These are phyloP conservation scores for Lumnitzera racemosa DNA, from an alignment of 345 rosid genomes.

Conservation along the genomic window DNA sequence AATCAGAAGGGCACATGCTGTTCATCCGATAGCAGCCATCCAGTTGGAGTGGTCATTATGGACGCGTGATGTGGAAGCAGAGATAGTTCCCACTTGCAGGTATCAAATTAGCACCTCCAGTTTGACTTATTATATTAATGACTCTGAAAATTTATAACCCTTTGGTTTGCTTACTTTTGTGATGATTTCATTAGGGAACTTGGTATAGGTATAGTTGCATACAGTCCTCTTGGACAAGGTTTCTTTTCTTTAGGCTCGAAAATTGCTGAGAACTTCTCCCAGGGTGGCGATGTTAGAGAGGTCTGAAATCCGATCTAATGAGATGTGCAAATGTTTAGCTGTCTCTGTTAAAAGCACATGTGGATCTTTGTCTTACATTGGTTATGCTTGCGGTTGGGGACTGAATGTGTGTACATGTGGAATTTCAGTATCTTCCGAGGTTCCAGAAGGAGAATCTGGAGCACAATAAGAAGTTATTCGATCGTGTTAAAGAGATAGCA, in stretches of 20 bases:
- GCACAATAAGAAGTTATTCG: too few species aligned
- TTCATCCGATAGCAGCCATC: conserved; percentile 12
- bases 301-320: conserved; percentile 11
- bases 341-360: too few species aligned
- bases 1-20: conserved; percentile 71
- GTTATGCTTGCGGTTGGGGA: too few species aligned
- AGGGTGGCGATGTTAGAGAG: conserved; percentile 35
- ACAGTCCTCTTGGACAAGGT: conserved; percentile 64
- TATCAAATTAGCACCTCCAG: background rate
- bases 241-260: conserved; percentile 60
- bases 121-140: background rate
- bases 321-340: too few species aligned
- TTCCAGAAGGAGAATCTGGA: too few species aligned
- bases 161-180: conserved; percentile 1
- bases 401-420: too few species aligned
- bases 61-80: conserved; percentile 74
- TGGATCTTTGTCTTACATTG: too few species aligned
- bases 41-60: conserved; percentile 81
- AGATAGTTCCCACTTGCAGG: conserved; percentile 42
- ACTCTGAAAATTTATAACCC: background rate
- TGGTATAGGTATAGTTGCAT: conserved; percentile 68
- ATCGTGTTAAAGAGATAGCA: too few species aligned
- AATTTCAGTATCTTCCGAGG: too few species aligned
- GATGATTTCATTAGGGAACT: conserved; percentile 45
- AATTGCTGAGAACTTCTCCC: conserved; percentile 25